Base-by-base conservation (phyloP, 768 basidiomycete genomes). In the Gloeopeniophorella convolvens region DNA sequence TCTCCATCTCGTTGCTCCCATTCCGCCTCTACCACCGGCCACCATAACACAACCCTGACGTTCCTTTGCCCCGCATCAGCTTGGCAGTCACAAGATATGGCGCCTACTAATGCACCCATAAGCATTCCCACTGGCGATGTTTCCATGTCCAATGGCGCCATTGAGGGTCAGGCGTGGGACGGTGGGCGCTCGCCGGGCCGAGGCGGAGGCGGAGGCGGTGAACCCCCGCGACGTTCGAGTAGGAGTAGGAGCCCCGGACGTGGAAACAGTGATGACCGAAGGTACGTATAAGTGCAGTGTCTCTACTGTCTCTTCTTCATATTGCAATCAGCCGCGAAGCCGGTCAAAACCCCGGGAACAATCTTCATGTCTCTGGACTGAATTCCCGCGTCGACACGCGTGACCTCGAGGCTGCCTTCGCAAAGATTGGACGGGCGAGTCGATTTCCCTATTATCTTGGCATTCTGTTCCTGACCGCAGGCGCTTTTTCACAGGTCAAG, bases 381-480 rank as follows among this genome's bases (percentile, higher is more conserved):
- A 72, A 81, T 51, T 70, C 71, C 65, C 75, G 73, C 47, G 74
- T 82, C 50, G 91, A 92, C 62, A 87, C 86, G 30, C 82, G 86
- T 47, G 85, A 90, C 60, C 84, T 99, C 48, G 92, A 96, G 67
- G 79, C 82, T 12, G 80, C 82, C 7, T 99, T 99, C 65, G 75
- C 80, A 54, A 94, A 93, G 69, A 79, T 84, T 68, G 96, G 96
- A 48, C 75, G 84, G 60, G 90, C 90, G 59, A 54, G 82, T 75
- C 13, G 18, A 2, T 32, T n/a, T n/a, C n/a, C 23, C 11, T 31
- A 24, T 2, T 39, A 23, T 42, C 26, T 13, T 24, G 5, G 6
- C 26, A 3, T 24, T 58, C n/a, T 30, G 37, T 42, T 45, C 54
- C 20, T 23, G 6, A 41, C 4, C 50, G 42, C 15, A 36, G 48